Base-by-base conservation (phyloP, 768 basidiomycete genomes). In the Mrakia frigida region DNA sequence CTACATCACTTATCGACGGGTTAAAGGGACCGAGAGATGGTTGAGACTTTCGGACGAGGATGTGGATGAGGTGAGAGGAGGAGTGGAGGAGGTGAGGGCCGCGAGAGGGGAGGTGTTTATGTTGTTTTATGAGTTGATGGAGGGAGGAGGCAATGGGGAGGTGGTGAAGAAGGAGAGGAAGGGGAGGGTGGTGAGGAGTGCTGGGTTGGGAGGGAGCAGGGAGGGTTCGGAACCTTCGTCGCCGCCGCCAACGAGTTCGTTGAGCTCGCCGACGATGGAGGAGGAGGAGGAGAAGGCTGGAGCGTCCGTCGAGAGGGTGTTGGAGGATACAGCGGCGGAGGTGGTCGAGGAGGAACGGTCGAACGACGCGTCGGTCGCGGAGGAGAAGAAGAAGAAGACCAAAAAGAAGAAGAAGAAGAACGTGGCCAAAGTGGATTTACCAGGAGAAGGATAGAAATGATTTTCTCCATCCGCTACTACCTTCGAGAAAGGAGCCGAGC, bases 1-100 rank as follows among this genome's bases (percentile, higher is more conserved):
- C 82, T 99, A 96, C 82, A 88, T 98, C 79, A 93, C 92, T 79
- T 96, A 90, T 82, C 87, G 97, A 23, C 87, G 95, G 67, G 92
- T 91, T 83, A 28, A 50, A 21, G 0, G 31, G 71, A 53, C 79
- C 74, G 3, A 43, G 50, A 82, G 93, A 3, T 98, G 96, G 96
- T 84, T 97, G 74, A 86, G 93, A 75, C 90, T 94, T 77, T 93
- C 91, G 81, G 96, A 99, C 84, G 76, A 65, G 60, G 76, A 77
- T 52, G 76, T 77, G 23, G 50, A 67, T 25, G 70, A 52, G 60
- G 60, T 77, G 25, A 41, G 70, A 21, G 91, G 92, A 79, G 84
- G 87, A 5, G 92, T 94, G 73, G 85, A 86, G 41, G 91, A 93
- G 80, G 89, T 89, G 52, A 85, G 73, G 92, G 92, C 73, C 84